These are phyloP conservation scores for Trichoderma koningii DNA, from an alignment of 2,329 filamentous ascomycete genomes.

Conservation along the genomic window DNA sequence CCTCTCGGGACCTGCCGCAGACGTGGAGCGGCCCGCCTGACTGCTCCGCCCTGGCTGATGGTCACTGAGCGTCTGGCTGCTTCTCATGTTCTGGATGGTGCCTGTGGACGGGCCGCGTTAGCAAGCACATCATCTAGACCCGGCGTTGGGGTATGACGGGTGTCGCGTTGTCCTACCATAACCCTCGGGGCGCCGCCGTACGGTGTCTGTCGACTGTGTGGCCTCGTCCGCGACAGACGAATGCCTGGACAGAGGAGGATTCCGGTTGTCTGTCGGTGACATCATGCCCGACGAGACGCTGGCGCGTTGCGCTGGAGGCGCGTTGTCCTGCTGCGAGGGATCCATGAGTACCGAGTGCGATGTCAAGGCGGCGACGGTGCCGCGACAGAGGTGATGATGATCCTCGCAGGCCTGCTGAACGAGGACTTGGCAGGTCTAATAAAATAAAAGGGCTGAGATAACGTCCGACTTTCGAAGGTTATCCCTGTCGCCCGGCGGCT, in stretches of 20 bases:
- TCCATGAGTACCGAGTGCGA: conserved; percentile 46
- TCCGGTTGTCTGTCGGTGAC: conserved; percentile 55
- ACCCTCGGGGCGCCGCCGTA: conserved; percentile 58
- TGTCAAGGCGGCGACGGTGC: conserved; percentile 15
- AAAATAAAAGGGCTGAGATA: conserved; percentile 25
- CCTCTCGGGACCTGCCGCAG: conserved; percentile 47
- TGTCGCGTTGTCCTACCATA: conserved; percentile 52
- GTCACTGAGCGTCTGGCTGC: conserved; percentile 41
- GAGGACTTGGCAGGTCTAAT: conserved; percentile 11
- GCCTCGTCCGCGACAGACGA: conserved; percentile 45
- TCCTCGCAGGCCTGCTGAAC: conserved; percentile 16
- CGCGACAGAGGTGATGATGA: conserved; percentile 12
- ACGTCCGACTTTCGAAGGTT: conserved; percentile 1
- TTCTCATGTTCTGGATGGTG: conserved; percentile 36
- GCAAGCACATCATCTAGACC: neutral
- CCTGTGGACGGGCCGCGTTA: conserved; percentile 30
- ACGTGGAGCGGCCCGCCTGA: conserved; percentile 43
- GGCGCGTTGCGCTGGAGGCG: conserved; percentile 42
- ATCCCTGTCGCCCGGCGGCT: conserved; percentile 23
- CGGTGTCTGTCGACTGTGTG: conserved; percentile 61
- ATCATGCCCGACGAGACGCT: conserved; percentile 43
- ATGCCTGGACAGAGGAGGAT: conserved; percentile 40
- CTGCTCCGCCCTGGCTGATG: conserved; percentile 38
- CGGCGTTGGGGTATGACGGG: conserved; percentile 5
- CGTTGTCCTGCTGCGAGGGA: conserved; percentile 40